Evolutionary conservation across 2,329 filamentous ascomycete genomes (phyloP).

Genomic region (Fulvia fulva): DNA sequence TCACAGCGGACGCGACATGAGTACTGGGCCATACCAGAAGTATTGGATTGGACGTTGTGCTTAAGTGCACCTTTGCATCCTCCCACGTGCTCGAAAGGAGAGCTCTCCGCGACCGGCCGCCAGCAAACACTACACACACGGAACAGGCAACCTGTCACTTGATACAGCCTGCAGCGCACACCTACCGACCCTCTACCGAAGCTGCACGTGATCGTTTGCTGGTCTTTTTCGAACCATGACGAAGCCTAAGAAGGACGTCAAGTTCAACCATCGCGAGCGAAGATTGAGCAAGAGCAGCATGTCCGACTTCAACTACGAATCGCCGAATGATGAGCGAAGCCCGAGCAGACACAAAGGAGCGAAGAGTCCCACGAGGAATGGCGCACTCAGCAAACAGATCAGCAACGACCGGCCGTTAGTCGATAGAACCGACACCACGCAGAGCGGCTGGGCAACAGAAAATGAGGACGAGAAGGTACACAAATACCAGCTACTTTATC

Average conservation of each 20-base stretch:
- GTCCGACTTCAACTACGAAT: constrained; percentile 43
- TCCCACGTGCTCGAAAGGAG: constrained; percentile 1
- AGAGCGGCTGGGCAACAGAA: constrained; percentile 34
- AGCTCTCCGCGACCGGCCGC: constrained; percentile 6
- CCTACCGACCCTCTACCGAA: background rate
- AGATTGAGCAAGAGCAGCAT: constrained; percentile 59
- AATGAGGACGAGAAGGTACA: constrained; percentile 32
- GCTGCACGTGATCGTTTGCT: background rate
- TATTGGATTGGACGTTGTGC: background rate
- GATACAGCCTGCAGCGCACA: background rate
- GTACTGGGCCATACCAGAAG: background rate
- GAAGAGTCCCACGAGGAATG: constrained; percentile 50
- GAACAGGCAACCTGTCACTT: constrained; percentile 1
- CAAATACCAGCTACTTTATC: background rate
- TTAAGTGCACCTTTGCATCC: background rate
- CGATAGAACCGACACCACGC: constrained; percentile 26
- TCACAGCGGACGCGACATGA: background rate
- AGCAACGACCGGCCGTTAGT: constrained; percentile 21
- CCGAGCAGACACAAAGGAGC: constrained; percentile 41
- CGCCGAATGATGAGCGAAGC: constrained; percentile 25
- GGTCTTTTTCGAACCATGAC: constrained; percentile 39
- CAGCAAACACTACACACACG: background rate
- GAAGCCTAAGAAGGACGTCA: constrained; percentile 56
- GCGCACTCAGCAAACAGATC: constrained; percentile 23
- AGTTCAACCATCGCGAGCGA: constrained; percentile 56